Conservation (phyloP, 257 asterid genomes). For the Solanum commersonii region DNA sequence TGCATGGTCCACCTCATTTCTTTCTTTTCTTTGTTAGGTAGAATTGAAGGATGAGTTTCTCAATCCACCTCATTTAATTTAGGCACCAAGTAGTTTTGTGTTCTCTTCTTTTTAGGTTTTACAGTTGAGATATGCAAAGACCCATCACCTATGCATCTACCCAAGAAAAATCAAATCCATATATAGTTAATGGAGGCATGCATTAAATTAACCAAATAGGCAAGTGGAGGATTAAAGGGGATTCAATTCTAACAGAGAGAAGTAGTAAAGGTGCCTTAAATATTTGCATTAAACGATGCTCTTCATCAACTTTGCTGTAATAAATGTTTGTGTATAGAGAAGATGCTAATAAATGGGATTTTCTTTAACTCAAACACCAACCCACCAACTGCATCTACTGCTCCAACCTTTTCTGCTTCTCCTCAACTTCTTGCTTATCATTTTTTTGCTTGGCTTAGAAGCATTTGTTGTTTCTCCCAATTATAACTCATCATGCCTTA, state of each 20-base stretch:
- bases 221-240: not conserved
- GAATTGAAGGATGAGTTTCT: not conserved
- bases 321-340: not conserved
- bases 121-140: not conserved
- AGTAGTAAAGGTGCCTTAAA: not conserved
- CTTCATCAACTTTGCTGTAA: not conserved
- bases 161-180: not conserved
- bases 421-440: no score
- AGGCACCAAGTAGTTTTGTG: not conserved
- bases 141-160: not conserved
- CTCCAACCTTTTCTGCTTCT: not conserved
- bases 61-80: not conserved
- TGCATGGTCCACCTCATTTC: not conserved
- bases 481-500: no score
- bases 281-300: not conserved
- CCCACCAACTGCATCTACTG: constrained; percentile 6
- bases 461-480: no score
- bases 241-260: not conserved
- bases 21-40: not conserved
- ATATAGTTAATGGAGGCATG: not conserved
- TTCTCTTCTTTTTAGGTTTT: not conserved
- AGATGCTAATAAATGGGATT: not conserved
- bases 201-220: not conserved
- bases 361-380: not conserved
- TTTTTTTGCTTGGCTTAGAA: no score